Base-by-base conservation (phyloP, 176 grass and related monocot species). In the Microstegium vimineum region DNA sequence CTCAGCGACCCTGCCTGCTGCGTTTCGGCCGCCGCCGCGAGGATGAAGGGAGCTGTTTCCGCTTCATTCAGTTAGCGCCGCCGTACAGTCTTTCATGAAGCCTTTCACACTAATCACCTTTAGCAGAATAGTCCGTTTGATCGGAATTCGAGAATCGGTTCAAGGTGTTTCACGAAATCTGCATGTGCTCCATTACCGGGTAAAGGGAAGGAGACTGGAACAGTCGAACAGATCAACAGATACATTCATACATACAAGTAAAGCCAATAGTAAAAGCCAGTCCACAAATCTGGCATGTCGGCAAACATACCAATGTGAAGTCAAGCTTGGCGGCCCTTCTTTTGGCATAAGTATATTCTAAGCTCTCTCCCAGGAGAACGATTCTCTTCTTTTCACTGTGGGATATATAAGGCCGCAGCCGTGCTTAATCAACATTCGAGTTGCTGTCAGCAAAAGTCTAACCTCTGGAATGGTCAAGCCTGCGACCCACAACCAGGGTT, bases 271-370 rank as follows among this genome's bases (percentile, higher is more conserved):
- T 56, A 45, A 62, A 22, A 74, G 28, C 30, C 27, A 14, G 8
- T 28, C 11, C 61, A 49, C 37, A 51, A 87, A 71, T 33, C 25
- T n/a, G 71, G 71, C 66, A 27, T 49, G 30, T 78, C 66, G 35
- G 68, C 26, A 66, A 63, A 49, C 15, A 63, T n/a, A n/a, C n/a
- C 1, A 82, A 78, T 85, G 42, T 38, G 13, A 82, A 75, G 68
- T 90, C 79, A 90, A 86, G 15, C 68, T 79, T 82, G 78, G 83
- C 83, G 78, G 83, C 83, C 79, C 74, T 2, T 49, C 9, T 13
- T 67, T 77, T 66, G 40, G 72, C 49, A 41, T 60, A n/a, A n/a
- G n/a, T n/a, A 73, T 78, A 62, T 74, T 62, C 57, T 77, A 82
- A 73, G 45, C 30, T 36, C 22, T 62, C 3, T 79, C 45, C 46